Conservation (phyloP, 2,329 filamentous ascomycete species). For the Fusarium domesticum region DNA sequence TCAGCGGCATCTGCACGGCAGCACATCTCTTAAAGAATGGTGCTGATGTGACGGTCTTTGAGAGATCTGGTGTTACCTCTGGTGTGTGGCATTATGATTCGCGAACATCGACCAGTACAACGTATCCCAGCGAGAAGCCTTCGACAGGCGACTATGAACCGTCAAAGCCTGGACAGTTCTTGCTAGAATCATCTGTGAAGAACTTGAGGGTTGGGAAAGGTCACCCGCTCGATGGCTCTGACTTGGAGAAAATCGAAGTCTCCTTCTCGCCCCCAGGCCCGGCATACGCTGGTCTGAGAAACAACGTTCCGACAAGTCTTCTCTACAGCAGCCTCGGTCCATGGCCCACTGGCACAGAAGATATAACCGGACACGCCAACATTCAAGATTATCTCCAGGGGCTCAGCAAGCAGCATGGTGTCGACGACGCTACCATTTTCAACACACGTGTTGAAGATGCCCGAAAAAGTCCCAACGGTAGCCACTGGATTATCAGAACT, state of each 20-base stretch:
- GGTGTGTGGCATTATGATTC: conserved; percentile 41
- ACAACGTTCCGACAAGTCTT: conserved; percentile 67
- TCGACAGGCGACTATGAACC: conserved; percentile 29
- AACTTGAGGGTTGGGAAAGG: background rate
- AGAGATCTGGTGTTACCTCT: conserved; percentile 33
- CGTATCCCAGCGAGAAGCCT: conserved; percentile 33
- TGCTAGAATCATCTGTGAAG: background rate
- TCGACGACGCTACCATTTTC: conserved; percentile 50
- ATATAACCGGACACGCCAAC: conserved; percentile 55
- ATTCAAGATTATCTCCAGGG: conserved; percentile 60
- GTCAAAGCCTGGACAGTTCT: conserved; percentile 11
- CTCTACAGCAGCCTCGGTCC: conserved; percentile 41
- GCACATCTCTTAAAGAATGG: conserved; percentile 37
- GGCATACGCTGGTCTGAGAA: conserved; percentile 59
- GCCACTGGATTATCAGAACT: conserved; percentile 51
- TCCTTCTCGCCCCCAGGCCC: conserved; percentile 39
- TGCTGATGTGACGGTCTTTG: conserved; percentile 38
- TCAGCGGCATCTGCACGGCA: conserved; percentile 39
- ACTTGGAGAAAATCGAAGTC: conserved; percentile 4
- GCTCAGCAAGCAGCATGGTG: conserved; percentile 49
- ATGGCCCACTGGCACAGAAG: conserved; percentile 59
- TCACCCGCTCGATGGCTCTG: background rate
- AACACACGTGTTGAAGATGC: conserved; percentile 57
- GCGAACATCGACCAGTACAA: conserved; percentile 28
- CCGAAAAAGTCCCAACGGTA: conserved; percentile 40